phyloP scores from a whole-genome alignment of 306 rosid genomes.

The Mimosa bimucronata region DNA sequence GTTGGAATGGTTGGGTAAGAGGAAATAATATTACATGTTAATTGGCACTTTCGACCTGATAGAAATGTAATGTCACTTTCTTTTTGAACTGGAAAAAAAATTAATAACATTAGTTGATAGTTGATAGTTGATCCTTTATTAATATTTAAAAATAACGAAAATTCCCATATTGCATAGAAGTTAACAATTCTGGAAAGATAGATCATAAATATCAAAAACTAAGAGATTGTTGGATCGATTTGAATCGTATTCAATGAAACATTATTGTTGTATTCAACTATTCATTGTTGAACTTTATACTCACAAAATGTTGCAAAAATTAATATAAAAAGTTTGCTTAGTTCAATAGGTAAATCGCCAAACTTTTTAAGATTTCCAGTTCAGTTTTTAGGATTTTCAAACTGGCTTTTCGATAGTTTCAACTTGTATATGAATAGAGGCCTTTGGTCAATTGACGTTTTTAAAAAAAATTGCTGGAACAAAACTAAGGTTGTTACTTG shows the following conservation, averaged over 20 bases:
- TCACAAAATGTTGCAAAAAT: neutral
- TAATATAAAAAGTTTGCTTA: too few species aligned
- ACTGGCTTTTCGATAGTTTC: neutral
- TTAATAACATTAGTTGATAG: neutral
- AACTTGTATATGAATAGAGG: neutral
- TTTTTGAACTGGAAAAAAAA: too few species aligned
- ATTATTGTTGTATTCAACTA: neutral
- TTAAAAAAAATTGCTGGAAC: neutral
- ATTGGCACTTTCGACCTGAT: neutral
- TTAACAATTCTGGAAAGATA: neutral
- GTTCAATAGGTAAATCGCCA: neutral
- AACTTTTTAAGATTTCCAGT: neutral
- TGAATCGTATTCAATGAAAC: neutral
- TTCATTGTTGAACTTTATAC: neutral
- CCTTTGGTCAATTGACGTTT: neutral
- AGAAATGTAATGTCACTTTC: too few species aligned
- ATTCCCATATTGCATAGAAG: neutral
- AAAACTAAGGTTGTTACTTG: neutral
- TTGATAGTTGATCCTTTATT: neutral
- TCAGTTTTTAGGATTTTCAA: neutral
- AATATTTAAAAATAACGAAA: too few species aligned
- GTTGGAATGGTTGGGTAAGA: too few species aligned
- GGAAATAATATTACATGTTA: too few species aligned
- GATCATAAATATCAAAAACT: neutral
- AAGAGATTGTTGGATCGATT: neutral